Evolutionary conservation across 208 protist species (phyloP).

Genomic region (Trypanosoma cruzi): DNA sequence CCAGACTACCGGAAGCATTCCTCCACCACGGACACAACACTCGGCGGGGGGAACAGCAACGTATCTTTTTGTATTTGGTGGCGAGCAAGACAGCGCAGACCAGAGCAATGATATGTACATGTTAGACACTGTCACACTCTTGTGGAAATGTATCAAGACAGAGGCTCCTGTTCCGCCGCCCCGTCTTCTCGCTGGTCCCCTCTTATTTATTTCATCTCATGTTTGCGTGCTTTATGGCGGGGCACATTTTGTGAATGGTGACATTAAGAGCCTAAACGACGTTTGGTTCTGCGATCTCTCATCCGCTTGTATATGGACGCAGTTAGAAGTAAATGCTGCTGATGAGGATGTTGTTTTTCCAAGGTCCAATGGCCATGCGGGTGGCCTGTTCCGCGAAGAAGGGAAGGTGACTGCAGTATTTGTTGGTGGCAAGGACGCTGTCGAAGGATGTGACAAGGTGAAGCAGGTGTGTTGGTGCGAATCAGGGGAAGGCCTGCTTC

Average conservation of each 20-base stretch:
- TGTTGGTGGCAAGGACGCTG: conserved; percentile 65
- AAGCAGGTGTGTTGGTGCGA: conserved; percentile 33
- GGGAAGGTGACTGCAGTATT: conserved; percentile 34
- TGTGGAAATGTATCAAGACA: conserved; percentile 43
- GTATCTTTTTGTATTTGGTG: conserved; percentile 61
- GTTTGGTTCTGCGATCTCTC: conserved; percentile 45
- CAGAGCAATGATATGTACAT: conserved; percentile 54
- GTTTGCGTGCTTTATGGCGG: conserved; percentile 66
- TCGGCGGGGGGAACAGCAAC: conserved; percentile 33
- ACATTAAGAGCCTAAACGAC: conserved; percentile 51
- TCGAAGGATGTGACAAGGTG: conserved; percentile 60
- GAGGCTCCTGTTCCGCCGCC: conserved; percentile 26
- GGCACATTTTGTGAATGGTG: conserved; percentile 55
- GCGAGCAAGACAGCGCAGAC: conserved; percentile 51
- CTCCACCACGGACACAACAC: conserved; percentile 52
- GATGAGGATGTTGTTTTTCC: conserved; percentile 16
- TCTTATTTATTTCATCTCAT: conserved; percentile 40
- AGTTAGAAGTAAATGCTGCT: conserved; percentile 15
- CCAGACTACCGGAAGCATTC: conserved; percentile 39
- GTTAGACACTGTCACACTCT: conserved; percentile 32
- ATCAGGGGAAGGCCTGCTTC: conserved; percentile 2
- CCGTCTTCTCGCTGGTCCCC: conserved; percentile 47
- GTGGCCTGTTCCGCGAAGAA: conserved; percentile 15
- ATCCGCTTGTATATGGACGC: conserved; percentile 5
- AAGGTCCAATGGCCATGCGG: conserved; percentile 44